phyloP scores from a whole-genome alignment of 352 stramenopile species.

The Phytopythium helicoides region DNA sequence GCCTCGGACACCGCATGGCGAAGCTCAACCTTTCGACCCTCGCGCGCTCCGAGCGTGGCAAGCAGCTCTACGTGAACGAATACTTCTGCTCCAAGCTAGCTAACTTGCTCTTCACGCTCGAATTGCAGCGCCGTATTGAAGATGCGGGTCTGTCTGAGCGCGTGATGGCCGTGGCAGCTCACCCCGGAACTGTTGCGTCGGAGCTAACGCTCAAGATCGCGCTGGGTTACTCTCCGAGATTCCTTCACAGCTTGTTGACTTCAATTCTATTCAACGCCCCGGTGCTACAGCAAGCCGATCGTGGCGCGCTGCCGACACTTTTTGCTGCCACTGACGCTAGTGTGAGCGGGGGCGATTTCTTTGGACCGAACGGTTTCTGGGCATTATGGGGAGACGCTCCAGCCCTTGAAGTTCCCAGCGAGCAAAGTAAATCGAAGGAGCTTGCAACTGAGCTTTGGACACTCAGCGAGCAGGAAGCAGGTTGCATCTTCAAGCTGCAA shows the following conservation, averaged over 20 bases:
- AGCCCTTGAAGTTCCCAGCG: conserved; percentile 23
- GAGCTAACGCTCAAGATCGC: conserved; percentile 25
- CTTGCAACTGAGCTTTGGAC: conserved; percentile 23
- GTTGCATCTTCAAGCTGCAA: background rate
- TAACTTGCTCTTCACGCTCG: conserved; percentile 46
- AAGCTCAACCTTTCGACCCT: conserved; percentile 25
- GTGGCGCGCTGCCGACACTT: conserved; percentile 25
- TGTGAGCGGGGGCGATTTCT: conserved; percentile 19
- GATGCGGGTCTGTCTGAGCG: conserved; percentile 14
- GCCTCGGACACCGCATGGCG: conserved; percentile 29
- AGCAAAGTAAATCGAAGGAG: conserved; percentile 26
- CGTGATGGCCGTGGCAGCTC: conserved; percentile 30
- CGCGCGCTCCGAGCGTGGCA: conserved; percentile 20
- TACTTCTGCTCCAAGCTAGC: conserved; percentile 47
- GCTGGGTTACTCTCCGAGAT: conserved; percentile 17
- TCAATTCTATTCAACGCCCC: conserved; percentile 24
- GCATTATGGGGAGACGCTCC: conserved; percentile 21
- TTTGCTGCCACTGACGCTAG: conserved; percentile 23
- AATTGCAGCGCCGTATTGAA: conserved; percentile 31
- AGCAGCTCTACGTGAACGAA: conserved; percentile 37
- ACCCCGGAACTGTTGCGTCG: conserved; percentile 27
- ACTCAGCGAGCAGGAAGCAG: conserved; percentile 18
- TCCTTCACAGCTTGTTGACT: conserved; percentile 24
- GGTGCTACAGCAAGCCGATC: conserved; percentile 28
- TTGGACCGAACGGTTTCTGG: conserved; percentile 28